Evolutionary conservation across 2,329 filamentous ascomycete species (phyloP).

Genomic region (Aspergillus novoparasiticus): DNA sequence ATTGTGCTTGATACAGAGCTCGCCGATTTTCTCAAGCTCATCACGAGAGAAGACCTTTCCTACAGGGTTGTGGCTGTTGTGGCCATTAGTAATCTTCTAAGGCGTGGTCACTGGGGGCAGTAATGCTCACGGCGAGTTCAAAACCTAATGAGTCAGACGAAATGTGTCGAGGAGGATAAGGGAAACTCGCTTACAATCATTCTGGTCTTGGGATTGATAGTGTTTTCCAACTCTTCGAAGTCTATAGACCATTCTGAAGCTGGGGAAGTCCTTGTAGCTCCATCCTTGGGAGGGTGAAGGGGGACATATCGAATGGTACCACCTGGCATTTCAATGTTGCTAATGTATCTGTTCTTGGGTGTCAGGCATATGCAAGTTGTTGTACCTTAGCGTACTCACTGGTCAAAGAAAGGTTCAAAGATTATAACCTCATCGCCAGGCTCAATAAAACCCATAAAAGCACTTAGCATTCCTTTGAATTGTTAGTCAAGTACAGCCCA

Average conservation of each 20-base stretch:
- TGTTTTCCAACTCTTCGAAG: slow-evolving; percentile 76
- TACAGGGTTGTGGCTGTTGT: slow-evolving; percentile 76
- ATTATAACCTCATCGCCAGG: slow-evolving; percentile 94
- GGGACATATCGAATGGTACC: slow-evolving; percentile 94
- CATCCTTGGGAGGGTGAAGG: slow-evolving; percentile 83
- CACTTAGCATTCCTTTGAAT: slow-evolving; percentile 77
- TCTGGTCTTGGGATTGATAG: slow-evolving; percentile 83
- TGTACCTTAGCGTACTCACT: slow-evolving; percentile 54
- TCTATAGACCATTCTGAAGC: slow-evolving; percentile 88
- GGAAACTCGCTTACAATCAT: slow-evolving; percentile 74
- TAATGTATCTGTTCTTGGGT: slow-evolving; percentile 69
- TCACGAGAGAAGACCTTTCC: slow-evolving; percentile 89
- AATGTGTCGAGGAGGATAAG: not conserved
- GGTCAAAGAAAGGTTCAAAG: slow-evolving; percentile 98
- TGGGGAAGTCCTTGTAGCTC: slow-evolving; percentile 76
- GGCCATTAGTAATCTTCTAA: slow-evolving; percentile 15
- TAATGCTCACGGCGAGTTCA: slow-evolving; percentile 52
- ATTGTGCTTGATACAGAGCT: slow-evolving; percentile 87
- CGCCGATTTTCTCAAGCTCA: slow-evolving; percentile 82
- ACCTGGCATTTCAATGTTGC: slow-evolving; percentile 97
- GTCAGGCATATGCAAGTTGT: not conserved
- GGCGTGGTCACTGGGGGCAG: not conserved
- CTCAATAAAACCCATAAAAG: slow-evolving; percentile 97
- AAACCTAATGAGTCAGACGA: slow-evolving; percentile 36
- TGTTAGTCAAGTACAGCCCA: not conserved